phyloP scores from a whole-genome alignment of 1,284 basidiomycete genomes.

The Boletus holoroseus region DNA sequence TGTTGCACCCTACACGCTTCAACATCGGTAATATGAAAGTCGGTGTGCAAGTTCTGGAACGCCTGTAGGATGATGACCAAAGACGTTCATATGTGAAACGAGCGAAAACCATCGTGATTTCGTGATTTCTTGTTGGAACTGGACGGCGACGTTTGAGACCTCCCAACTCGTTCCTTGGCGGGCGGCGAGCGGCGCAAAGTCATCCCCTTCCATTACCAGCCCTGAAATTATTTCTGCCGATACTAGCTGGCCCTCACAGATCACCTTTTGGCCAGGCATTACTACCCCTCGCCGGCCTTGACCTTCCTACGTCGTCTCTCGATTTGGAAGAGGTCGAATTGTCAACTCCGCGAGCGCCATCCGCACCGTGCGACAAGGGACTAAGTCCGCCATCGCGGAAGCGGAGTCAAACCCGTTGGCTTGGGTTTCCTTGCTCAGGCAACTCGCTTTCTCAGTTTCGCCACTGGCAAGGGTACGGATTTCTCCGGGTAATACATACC shows the following conservation, averaged over 20 bases:
- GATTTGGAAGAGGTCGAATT: constrained; percentile 27
- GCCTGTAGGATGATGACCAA: neutral
- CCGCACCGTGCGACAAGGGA: constrained; percentile 13
- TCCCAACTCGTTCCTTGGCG: neutral
- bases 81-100: neutral
- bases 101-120: neutral
- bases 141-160: neutral
- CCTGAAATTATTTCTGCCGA: neutral
- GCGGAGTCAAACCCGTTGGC: constrained; percentile 19
- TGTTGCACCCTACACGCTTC: neutral
- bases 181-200: neutral
- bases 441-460: neutral
- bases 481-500: neutral
- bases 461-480: neutral
- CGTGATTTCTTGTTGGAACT: neutral
- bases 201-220: neutral
- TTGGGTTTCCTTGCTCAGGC: neutral
- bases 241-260: neutral
- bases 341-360: constrained; percentile 30
- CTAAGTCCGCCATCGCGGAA: constrained; percentile 34
- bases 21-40: constrained; percentile 10
- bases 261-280: neutral
- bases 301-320: constrained; percentile 23
- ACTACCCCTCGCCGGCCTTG: neutral
- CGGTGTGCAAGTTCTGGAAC: neutral